These are phyloP conservation scores for Chalara sp. DNA, from an alignment of 2,329 filamentous ascomycete species.

Conservation along the genomic window DNA sequence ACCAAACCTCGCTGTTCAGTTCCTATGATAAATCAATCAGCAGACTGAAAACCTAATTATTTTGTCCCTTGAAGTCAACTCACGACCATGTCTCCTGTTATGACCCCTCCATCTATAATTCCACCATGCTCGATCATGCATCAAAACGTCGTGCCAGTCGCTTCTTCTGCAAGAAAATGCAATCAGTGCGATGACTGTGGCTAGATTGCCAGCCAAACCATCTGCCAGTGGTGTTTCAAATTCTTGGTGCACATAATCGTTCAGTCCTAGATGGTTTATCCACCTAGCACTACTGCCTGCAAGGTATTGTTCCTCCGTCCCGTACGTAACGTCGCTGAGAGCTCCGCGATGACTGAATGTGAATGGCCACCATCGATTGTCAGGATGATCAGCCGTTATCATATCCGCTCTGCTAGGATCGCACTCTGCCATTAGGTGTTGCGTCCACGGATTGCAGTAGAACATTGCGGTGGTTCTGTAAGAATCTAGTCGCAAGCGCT, in stretches of 20 bases:
- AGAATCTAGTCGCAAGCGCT: neutral
- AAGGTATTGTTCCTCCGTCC: conserved; percentile 6
- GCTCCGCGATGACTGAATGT: conserved; percentile 8
- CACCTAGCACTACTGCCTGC: conserved; percentile 8
- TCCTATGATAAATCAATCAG: conserved; percentile 7
- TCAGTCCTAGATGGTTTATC: conserved; percentile 12
- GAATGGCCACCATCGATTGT: conserved; percentile 15
- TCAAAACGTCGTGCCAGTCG: conserved; percentile 7
- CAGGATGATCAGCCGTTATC: neutral
- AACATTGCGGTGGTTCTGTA: conserved; percentile 17
- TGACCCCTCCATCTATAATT: conserved; percentile 11
- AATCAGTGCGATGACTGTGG: conserved; percentile 17
- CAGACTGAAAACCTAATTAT: neutral
- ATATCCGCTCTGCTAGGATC: conserved; percentile 11
- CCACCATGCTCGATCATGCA: conserved; percentile 12
- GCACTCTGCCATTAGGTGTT: conserved; percentile 10
- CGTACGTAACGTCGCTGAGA: conserved; percentile 8
- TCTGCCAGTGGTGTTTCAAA: neutral
- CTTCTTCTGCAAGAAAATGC: conserved; percentile 17
- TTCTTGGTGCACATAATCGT: conserved; percentile 4
- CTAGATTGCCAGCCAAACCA: conserved; percentile 16
- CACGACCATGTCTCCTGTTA: conserved; percentile 12
- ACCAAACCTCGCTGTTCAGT: conserved; percentile 15
- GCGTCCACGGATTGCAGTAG: conserved; percentile 13
- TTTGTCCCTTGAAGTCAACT: conserved; percentile 1